Base-by-base conservation (phyloP, 345 rosid species). In the Hypericum perforatum region DNA sequence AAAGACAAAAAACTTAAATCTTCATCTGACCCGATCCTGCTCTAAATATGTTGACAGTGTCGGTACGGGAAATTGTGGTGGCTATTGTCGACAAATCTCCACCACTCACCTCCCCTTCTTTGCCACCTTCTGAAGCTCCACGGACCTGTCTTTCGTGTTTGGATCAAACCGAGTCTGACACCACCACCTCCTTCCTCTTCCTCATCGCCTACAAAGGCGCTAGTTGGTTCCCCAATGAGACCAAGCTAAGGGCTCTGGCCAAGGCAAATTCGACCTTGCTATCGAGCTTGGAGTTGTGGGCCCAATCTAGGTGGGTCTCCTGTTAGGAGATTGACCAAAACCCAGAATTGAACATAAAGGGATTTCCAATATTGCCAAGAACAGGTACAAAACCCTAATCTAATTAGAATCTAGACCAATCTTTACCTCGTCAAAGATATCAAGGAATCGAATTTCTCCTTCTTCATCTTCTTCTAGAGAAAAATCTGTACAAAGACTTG, bases 61-160 rank as follows among this genome's bases (percentile, higher is more conserved):
- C n/a, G n/a, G n/a, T n/a, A n/a, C n/a, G n/a, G n/a, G n/a, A n/a
- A n/a, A n/a, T n/a, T n/a, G n/a, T n/a, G n/a, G n/a, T n/a, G n/a
- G n/a, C n/a, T n/a, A n/a, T n/a, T n/a, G n/a, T n/a, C n/a, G n/a
- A n/a, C n/a, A n/a, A n/a, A n/a, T n/a, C n/a, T n/a, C n/a, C n/a
- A n/a, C n/a, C n/a, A n/a, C n/a, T n/a, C n/a, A n/a, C 22, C 74
- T 62, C 10, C 98, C 98, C 42, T 76, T 70, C 58, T 78, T 78
- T 0, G 95, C 98, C 5, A 77, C 70, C 61, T 72, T 87, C 57
- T 76, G 91, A 39, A 91, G 80, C 87, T 85, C 89, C 45, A 84
- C 69, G 38, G 79, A 79, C 54, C 81, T 81, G 41, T 79, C 90
- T 61, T 80, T 76, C 29, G 64, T 59, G 59, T 50, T 60, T 38